Evolutionary conservation across 768 basidiomycete genomes (phyloP), one percentile per base, ranked within the genome.

Genomic region (Exsudoporus frostii): DNA sequence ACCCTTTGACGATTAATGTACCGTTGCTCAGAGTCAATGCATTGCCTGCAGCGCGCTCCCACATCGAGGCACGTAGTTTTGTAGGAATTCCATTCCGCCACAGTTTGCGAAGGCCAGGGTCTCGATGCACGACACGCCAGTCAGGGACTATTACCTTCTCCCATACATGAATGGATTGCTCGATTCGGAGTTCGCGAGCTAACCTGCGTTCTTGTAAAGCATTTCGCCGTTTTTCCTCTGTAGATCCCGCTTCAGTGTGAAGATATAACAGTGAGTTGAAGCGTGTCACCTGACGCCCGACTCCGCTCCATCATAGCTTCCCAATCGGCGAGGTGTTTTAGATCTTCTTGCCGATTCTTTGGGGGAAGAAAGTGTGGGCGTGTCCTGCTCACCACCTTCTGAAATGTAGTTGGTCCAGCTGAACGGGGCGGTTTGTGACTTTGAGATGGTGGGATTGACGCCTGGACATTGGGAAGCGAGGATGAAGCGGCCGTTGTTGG

Each of bases 21-120:
- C 90, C 90, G 85, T 88, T 93, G 68, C 83, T 85, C 48, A 96
- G 69, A 15, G 90, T 84, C 40, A 96, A 74, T 24, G 82, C 74
- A 65, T 96, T 96, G 8, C 93, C 93, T 15, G 88, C 82, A n/a
- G 87, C 90, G 47, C 78, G 78, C 66, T 89, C 83, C 93, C 93
- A 96, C 76, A 95, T 79, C 1, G 77, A 66, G 4, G 88, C 86
- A 30, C 93, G 81, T 50, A 92, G 69, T 64, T 90, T 88, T 0
- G 87, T 80, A 3, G 93, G 93, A 59, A 94, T 89, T 4, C 93
- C 93, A 29, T 77, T 77, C 92, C 92, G 92, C 93, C 92, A 96
- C 9, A 94, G 63, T 63, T 77, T 82, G 30, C 86, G 80, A 48
- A 93, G 71, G 10, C 70, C 69, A 0, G 85, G 75, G 55, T 89